Conservation (phyloP, 192 early-diverging fungal species). For the Fimicolochytrium jonesii region DNA sequence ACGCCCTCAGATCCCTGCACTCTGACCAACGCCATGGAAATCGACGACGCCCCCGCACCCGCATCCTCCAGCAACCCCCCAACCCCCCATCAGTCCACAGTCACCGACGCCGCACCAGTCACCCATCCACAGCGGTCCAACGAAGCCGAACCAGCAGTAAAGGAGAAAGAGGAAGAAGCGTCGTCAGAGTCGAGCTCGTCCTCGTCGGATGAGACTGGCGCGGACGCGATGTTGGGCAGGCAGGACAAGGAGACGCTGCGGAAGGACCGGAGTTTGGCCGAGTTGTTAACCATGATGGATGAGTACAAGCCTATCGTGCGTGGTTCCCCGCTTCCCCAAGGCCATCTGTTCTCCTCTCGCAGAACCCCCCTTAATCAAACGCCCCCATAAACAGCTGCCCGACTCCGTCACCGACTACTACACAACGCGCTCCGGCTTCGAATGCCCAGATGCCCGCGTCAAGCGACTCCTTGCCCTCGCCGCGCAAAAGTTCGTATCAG, state of each 20-base stretch:
- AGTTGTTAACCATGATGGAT: conserved; percentile 85
- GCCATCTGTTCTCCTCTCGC: too few species aligned
- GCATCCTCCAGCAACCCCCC: too few species aligned
- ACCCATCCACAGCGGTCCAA: neutral
- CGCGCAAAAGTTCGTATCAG: conserved; percentile 81
- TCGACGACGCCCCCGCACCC: neutral
- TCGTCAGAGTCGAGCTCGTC: too few species aligned
- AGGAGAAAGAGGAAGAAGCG: neutral
- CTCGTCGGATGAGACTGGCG: too few species aligned
- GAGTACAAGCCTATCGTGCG: conserved; percentile 77
- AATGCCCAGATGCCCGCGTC: conserved; percentile 71
- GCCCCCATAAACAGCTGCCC: conserved; percentile 67
- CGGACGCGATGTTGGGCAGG: neutral
- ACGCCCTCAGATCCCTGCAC: too few species aligned
- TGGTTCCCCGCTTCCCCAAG: too few species aligned
- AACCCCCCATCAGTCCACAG: neutral
- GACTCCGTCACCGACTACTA: conserved; percentile 95
- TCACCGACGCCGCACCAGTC: neutral
- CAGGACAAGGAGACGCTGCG: conserved; percentile 51
- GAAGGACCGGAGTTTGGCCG: conserved; percentile 73
- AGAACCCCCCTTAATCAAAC: too few species aligned
- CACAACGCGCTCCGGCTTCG: conserved; percentile 68
- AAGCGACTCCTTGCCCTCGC: conserved; percentile 76
- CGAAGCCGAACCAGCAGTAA: too few species aligned
- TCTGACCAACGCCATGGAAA: neutral